phyloP scores from a whole-genome alignment of 2,329 filamentous ascomycete genomes.

The Botryotinia globosa region DNA sequence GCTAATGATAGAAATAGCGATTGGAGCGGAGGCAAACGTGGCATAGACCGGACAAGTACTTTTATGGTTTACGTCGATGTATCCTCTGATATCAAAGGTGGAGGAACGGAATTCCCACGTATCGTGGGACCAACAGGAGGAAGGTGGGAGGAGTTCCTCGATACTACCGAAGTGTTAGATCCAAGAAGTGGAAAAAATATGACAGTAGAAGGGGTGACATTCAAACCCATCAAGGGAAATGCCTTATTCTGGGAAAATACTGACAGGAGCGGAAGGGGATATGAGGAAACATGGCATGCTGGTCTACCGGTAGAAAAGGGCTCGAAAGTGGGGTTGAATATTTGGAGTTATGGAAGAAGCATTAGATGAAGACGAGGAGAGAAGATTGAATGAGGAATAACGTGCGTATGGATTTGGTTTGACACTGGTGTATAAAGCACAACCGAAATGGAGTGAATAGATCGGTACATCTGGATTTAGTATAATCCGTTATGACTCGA shows the following conservation, averaged over 20 bases:
- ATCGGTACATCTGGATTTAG: neutral
- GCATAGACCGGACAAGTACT: constrained; percentile 48
- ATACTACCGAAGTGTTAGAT: constrained; percentile 43
- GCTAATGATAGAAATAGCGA: constrained; percentile 52
- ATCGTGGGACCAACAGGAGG: constrained; percentile 42
- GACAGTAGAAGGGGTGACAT: constrained; percentile 48
- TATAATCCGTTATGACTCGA: neutral
- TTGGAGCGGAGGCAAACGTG: constrained; percentile 47
- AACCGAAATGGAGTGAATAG: neutral
- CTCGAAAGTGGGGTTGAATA: constrained; percentile 59
- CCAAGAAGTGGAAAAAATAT: constrained; percentile 27
- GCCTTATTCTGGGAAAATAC: constrained; percentile 64
- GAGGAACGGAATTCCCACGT: constrained; percentile 59
- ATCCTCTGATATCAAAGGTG: constrained; percentile 47
- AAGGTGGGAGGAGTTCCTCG: constrained; percentile 57
- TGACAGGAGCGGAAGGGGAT: constrained; percentile 52
- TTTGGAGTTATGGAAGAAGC: constrained; percentile 55
- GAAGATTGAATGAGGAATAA: neutral
- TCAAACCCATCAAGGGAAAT: constrained; percentile 55
- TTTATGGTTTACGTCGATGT: constrained; percentile 60
- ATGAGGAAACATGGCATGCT: constrained; percentile 59
- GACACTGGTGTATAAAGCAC: neutral
- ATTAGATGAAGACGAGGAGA: neutral
- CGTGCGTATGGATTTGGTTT: neutral
- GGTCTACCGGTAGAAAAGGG: constrained; percentile 55